A percentile compares a stretch with the other conserved stretches of the same genome.
Evolutionary conservation across 2,329 filamentous ascomycete genomes (phyloP).

Genomic region (Zasmidium citrigriseum): DNA sequence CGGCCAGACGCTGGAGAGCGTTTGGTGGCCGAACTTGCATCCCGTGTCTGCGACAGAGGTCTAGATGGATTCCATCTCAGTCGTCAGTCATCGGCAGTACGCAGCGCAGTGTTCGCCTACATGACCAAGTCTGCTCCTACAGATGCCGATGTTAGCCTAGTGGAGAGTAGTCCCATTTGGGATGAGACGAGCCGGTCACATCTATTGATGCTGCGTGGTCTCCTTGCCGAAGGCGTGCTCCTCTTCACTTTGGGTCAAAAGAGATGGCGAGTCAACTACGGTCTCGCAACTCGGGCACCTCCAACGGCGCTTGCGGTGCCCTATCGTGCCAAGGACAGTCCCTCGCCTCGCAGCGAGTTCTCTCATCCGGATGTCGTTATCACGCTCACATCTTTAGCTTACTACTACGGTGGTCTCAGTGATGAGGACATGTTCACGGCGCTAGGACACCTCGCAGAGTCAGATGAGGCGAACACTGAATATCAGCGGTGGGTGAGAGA

Average conservation of each 20-base stretch:
- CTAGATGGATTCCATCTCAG: constrained; percentile 20
- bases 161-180: constrained; percentile 20
- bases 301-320: constrained; percentile 61
- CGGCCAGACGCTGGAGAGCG: constrained; percentile 39
- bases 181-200: constrained; percentile 26
- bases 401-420: constrained; percentile 64
- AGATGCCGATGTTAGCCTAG: neutral
- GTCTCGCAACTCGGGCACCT: constrained; percentile 50
- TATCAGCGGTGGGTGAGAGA: constrained; percentile 30
- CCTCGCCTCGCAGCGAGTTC: constrained; percentile 64
- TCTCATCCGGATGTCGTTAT: constrained; percentile 70
- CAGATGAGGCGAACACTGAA: constrained; percentile 28
- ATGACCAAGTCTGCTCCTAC: constrained; percentile 17
- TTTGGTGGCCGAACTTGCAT: constrained; percentile 32
- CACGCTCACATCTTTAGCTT: constrained; percentile 64
- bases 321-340: constrained; percentile 65
- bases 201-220: constrained; percentile 58
- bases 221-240: constrained; percentile 63
- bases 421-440: constrained; percentile 45
- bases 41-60: constrained; percentile 35
- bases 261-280: constrained; percentile 66
- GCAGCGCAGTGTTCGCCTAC: constrained; percentile 18
- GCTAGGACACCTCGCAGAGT: constrained; percentile 24
- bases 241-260: constrained; percentile 62
- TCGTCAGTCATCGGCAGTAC: constrained; percentile 12